Percentiles rank a stretch among this genome's conserved stretches.
Conservation (phyloP, 169 alveolate species). For the Theileria parva region DNA sequence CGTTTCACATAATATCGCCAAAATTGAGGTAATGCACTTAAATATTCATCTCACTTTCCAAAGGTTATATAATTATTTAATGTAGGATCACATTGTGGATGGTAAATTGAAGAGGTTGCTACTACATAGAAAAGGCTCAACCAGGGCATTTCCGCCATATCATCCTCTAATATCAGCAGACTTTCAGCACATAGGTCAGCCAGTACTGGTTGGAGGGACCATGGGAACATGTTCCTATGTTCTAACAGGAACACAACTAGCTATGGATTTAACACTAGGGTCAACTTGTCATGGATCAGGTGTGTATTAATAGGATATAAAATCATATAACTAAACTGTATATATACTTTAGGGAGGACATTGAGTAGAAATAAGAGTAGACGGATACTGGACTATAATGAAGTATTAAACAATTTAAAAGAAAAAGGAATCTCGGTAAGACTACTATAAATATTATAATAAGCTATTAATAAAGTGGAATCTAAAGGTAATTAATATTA, state of each 20-base stretch:
- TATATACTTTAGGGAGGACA: conserved; percentile 52
- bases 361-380: conserved; percentile 81
- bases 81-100: conserved; percentile 75
- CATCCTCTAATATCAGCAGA: conserved; percentile 86
- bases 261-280: conserved; percentile 83
- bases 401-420: conserved; percentile 73
- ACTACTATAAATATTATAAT: not conserved
- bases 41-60: no score
- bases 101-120: conserved; percentile 75
- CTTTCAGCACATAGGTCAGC: conserved; percentile 85
- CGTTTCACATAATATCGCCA: conserved; percentile 88
- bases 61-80: no score
- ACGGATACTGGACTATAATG: conserved; percentile 72
- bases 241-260: conserved; percentile 83
- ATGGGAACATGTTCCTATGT: conserved; percentile 89
- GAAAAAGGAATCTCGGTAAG: conserved; percentile 65
- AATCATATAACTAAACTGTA: not conserved
- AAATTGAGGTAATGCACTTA: conserved; percentile 72
- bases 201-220: conserved; percentile 88
- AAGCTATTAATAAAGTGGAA: not conserved
- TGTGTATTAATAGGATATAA: not conserved
- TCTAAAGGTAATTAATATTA: not conserved
- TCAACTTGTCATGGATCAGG: conserved; percentile 91
- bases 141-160: conserved; percentile 88
- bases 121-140: conserved; percentile 87